A percentile compares a stretch with the other conserved stretches of the same genome.
Evolutionary conservation across 2,329 filamentous ascomycete genomes (phyloP).

Genomic region (Parafenestella ontariensis): DNA sequence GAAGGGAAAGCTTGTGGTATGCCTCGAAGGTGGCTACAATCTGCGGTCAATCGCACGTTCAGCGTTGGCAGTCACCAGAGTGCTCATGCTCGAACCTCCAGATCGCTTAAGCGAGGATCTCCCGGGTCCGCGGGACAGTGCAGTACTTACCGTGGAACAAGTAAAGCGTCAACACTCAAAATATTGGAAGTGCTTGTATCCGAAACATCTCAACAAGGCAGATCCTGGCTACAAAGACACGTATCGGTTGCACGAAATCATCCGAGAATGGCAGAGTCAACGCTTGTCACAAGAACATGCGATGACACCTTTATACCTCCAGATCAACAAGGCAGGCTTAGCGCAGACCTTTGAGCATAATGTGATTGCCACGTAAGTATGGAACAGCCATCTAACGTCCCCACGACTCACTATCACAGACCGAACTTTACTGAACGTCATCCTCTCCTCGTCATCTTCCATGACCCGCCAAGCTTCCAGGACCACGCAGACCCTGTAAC

Average conservation of each 20-base stretch:
- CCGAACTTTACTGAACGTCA: slow-evolving; percentile 70
- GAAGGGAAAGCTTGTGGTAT: slow-evolving; percentile 86
- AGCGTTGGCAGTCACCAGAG: slow-evolving; percentile 87
- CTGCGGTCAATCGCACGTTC: slow-evolving; percentile 91
- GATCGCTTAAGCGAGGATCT: slow-evolving; percentile 60
- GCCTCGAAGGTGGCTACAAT: slow-evolving; percentile 95
- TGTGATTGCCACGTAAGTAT: slow-evolving; percentile 74
- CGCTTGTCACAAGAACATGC: slow-evolving; percentile 73
- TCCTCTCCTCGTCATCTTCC: slow-evolving; percentile 83
- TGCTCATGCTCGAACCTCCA: slow-evolving; percentile 94
- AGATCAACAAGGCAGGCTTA: slow-evolving; percentile 75
- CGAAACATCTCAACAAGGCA: slow-evolving; percentile 57
- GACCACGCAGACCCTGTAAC: slow-evolving; percentile 59
- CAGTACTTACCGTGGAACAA: slow-evolving; percentile 63
- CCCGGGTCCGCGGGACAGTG: slow-evolving; percentile 56
- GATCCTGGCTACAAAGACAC: slow-evolving; percentile 36
- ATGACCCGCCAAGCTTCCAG: slow-evolving; percentile 72
- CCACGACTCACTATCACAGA: slow-evolving; percentile 45
- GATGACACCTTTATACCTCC: slow-evolving; percentile 81
- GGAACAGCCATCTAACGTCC: not conserved
- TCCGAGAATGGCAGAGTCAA: slow-evolving; percentile 78
- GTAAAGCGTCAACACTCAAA: slow-evolving; percentile 66
- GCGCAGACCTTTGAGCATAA: slow-evolving; percentile 85
- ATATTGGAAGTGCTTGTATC: slow-evolving; percentile 90
- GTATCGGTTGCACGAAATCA: slow-evolving; percentile 77